Percentiles rank a stretch among this genome's conserved stretches.
phyloP scores from a whole-genome alignment of 2,329 filamentous ascomycete genomes.

The Talaromyces piceae region DNA sequence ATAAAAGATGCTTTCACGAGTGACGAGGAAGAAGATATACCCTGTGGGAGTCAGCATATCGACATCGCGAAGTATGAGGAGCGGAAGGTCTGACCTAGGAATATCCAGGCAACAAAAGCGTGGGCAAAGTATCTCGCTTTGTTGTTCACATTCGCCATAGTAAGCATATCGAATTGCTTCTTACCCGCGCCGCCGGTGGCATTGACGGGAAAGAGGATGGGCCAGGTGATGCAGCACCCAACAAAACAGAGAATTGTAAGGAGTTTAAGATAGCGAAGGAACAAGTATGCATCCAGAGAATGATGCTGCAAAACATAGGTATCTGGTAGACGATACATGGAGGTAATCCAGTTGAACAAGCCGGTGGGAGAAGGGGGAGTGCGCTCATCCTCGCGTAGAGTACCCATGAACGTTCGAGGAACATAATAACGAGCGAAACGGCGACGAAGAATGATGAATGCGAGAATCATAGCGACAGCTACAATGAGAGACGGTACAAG shows the following conservation, averaged over 20 bases:
- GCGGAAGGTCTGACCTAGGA: slow-evolving; percentile 47
- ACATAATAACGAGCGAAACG: slow-evolving; percentile 46
- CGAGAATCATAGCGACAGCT: slow-evolving; percentile 38
- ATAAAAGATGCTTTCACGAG: slow-evolving; percentile 82
- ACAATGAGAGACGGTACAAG: slow-evolving; percentile 41
- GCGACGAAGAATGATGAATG: slow-evolving; percentile 46
- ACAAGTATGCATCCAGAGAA: slow-evolving; percentile 85
- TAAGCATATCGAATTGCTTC: slow-evolving; percentile 66
- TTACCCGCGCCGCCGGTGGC: slow-evolving; percentile 64
- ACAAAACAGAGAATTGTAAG: slow-evolving; percentile 71
- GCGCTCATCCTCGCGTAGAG: slow-evolving; percentile 47
- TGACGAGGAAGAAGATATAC: slow-evolving; percentile 83
- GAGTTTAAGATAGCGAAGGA: slow-evolving; percentile 80
- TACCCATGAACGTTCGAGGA: slow-evolving; percentile 48
- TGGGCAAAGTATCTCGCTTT: slow-evolving; percentile 74
- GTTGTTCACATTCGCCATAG: slow-evolving; percentile 64
- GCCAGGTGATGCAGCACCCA: slow-evolving; percentile 78
- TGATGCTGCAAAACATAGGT: slow-evolving; percentile 80
- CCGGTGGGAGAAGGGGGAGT: slow-evolving; percentile 54
- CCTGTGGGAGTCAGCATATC: slow-evolving; percentile 24
- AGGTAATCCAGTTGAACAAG: slow-evolving; percentile 58
- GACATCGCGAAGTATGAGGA: not conserved
- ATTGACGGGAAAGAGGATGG: slow-evolving; percentile 82
- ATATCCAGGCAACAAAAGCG: slow-evolving; percentile 71
- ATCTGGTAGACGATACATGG: slow-evolving; percentile 63